These are phyloP conservation scores for Sphaerosporella brunnea DNA, from an alignment of 495 filamentous ascomycete species.

Conservation along the genomic window DNA sequence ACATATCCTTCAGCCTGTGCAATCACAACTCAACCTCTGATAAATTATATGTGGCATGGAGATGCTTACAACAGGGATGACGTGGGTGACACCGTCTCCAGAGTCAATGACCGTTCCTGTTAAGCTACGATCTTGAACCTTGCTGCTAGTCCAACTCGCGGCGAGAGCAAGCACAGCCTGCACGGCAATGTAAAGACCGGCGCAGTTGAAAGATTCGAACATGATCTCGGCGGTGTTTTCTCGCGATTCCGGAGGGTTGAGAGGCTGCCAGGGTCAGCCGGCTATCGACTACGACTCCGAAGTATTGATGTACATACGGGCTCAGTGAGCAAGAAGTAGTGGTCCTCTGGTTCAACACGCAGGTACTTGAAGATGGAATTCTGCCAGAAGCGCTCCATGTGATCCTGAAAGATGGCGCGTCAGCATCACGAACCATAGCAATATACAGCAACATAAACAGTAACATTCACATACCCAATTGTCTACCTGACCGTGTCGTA, in stretches of 20 bases:
- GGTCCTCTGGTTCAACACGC: constrained; percentile 92
- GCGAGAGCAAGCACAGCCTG: constrained; percentile 93
- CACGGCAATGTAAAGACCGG: constrained; percentile 94
- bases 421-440: constrained; percentile 20
- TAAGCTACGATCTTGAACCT: constrained; percentile 89
- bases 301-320: constrained; percentile 41
- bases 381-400: constrained; percentile 99
- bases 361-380: constrained; percentile 99
- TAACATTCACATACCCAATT: constrained; percentile 68
- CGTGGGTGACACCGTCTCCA: constrained; percentile 94
- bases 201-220: constrained; percentile 99
- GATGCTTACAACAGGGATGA: constrained; percentile 57
- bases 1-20: constrained; percentile 77
- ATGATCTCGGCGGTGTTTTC: constrained; percentile 99
- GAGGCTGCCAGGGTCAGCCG: constrained; percentile 40
- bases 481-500: constrained; percentile 92
- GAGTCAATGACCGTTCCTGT: constrained; percentile 97
- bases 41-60: no score
- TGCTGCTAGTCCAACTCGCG: constrained; percentile 94
- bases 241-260: constrained; percentile 95
- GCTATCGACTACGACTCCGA: no score
- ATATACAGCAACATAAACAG: not conserved
- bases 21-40: no score
- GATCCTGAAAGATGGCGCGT: constrained; percentile 44
- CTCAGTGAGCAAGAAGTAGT: constrained; percentile 93